Base-by-base conservation (phyloP, 1,284 basidiomycete genomes). In the Naganishia cerealis region DNA sequence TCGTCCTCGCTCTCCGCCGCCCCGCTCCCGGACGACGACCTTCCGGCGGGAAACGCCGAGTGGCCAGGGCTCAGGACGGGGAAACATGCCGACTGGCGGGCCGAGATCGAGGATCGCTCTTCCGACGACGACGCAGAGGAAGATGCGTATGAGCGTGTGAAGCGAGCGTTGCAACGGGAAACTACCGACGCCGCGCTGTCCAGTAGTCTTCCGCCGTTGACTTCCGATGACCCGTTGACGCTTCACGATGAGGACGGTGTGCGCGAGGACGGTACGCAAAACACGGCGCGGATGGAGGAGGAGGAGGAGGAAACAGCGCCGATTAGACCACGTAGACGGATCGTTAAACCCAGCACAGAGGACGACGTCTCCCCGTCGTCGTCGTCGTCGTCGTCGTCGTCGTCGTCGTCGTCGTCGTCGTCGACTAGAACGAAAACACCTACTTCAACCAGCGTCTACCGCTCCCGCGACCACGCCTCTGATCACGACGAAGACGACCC, bases 161-260 rank as follows among this genome's bases (percentile, higher is more conserved):
- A 53, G 29, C 18, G 61, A 5, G 50, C 50, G 36, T 54, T 26
- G n/a, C 46, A 48, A 12, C 46, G 3, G 6, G 46, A 8, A n/a
- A 7, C 7, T 12, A 46, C 15, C 5, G 46, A 50, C 12, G 46
- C 46, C 8, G 43, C 33, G n/a, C n/a, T n/a, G 38, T 63, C 61
- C 26, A 63, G 61, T 33, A 63, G 61, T 54, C 43, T 63, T 16
- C 61, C 61, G 12, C 50, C 61, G n/a, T 38, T 63, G 24, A 63
- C 61, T 15, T 39, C 29, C 21, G 38, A 38, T 1, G 61, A 63
- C 24, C 52, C 61, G 50, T n/a, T n/a, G n/a, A n/a, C n/a, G n/a
- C n/a, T n/a, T n/a, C n/a, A n/a, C n/a, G n/a, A n/a, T n/a, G n/a
- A n/a, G n/a, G n/a, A n/a, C n/a, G n/a, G n/a, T n/a, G n/a, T n/a